phyloP scores from a whole-genome alignment of 2,329 filamentous ascomycete genomes.

The Beauveria brongniartii region DNA sequence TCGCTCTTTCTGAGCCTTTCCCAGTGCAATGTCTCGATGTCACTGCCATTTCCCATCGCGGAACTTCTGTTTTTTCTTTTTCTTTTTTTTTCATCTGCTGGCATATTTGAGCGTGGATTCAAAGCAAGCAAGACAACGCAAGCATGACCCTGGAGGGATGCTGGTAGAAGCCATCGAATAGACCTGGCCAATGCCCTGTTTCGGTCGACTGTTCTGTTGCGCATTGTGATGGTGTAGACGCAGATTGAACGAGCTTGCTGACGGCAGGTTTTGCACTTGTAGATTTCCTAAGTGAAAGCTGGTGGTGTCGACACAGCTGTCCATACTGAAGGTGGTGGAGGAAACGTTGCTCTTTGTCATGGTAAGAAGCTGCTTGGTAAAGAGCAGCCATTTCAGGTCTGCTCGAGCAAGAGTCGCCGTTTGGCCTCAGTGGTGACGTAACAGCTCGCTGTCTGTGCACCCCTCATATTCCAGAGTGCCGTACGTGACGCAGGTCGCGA shows the following conservation, averaged over 20 bases:
- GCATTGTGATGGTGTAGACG: not conserved
- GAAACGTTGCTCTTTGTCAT: too few species aligned
- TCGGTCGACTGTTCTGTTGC: not conserved
- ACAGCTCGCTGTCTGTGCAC: too few species aligned
- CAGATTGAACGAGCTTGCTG: not conserved
- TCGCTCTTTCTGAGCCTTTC: not conserved
- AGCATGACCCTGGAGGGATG: not conserved
- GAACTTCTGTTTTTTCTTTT: not conserved
- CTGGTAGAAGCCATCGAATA: not conserved
- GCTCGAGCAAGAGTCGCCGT: too few species aligned
- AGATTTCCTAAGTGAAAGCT: not conserved
- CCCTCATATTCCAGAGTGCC: too few species aligned
- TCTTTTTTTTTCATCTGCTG: not conserved
- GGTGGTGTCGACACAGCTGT: not conserved
- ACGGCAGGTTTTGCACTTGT: not conserved
- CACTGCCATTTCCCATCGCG: not conserved
- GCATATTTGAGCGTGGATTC: constrained; percentile 8
- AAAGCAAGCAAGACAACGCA: not conserved
- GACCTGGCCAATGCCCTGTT: constrained; percentile 3
- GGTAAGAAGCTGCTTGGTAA: too few species aligned
- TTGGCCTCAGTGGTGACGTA: too few species aligned
- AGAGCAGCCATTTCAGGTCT: too few species aligned
- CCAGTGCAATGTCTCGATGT: not conserved
- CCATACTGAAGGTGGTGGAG: not conserved
- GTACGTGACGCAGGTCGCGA: too few species aligned